A percentile compares a stretch with the other conserved stretches of the same genome.
Evolutionary conservation across 1,139 yeast genomes (phyloP).

Genomic region (Hyphopichia khmerensis): DNA sequence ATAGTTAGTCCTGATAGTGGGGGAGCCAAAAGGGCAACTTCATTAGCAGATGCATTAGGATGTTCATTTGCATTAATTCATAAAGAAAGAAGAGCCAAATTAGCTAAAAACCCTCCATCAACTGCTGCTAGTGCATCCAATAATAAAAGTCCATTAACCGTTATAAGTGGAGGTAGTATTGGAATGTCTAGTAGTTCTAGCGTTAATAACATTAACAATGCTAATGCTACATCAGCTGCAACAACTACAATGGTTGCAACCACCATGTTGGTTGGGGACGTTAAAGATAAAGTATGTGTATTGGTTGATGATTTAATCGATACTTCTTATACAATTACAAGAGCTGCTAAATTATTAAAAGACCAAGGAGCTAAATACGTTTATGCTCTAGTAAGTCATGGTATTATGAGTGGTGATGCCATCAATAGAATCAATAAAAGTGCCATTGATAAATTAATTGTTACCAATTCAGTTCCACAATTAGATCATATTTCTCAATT

Average conservation of each 20-base stretch:
- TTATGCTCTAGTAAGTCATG: slow-evolving; percentile 89
- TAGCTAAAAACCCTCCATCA: slow-evolving; percentile 31
- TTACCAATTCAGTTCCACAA: slow-evolving; percentile 95
- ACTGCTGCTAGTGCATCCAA: slow-evolving; percentile 11
- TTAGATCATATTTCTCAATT: slow-evolving; percentile 55
- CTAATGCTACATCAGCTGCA: slow-evolving; percentile 37
- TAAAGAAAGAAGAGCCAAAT: slow-evolving; percentile 77
- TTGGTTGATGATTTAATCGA: slow-evolving; percentile 92
- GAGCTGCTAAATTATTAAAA: slow-evolving; percentile 88
- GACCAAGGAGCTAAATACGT: slow-evolving; percentile 91
- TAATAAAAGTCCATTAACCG: background rate
- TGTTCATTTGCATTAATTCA: slow-evolving; percentile 93
- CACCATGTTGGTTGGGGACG: slow-evolving; percentile 94
- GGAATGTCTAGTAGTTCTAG: slow-evolving; percentile 1
- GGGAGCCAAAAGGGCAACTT: slow-evolving; percentile 95
- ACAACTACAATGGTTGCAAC: slow-evolving; percentile 48
- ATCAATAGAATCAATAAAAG: slow-evolving; percentile 65
- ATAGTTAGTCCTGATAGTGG: slow-evolving; percentile 97
- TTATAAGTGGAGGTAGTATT: slow-evolving; percentile 3
- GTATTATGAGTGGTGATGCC: slow-evolving; percentile 91
- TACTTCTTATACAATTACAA: slow-evolving; percentile 85
- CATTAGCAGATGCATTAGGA: slow-evolving; percentile 86
- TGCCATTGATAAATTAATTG: slow-evolving; percentile 78
- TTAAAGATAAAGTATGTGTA: slow-evolving; percentile 77
- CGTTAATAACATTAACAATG: slow-evolving; percentile 8